Percentiles rank a stretch among this genome's conserved stretches.
Conservation (phyloP, 2,329 filamentous ascomycete species). For the Pseudogymnoascus sp. region DNA sequence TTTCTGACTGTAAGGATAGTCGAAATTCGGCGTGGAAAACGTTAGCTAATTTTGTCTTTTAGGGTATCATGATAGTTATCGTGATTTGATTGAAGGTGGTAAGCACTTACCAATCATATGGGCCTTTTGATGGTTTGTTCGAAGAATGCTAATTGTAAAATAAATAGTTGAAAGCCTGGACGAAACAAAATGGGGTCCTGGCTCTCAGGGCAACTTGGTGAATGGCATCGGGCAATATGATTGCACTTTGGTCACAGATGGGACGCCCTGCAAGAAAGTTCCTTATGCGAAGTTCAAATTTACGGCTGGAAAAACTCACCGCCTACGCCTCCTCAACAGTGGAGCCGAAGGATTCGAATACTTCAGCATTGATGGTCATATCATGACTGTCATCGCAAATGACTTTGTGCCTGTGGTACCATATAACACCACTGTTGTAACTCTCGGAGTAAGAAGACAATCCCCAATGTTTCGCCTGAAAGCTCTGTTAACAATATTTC, state of each 20-base stretch:
- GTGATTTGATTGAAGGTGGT: no score
- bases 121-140: no score
- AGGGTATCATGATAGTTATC: no score
- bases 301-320: slow-evolving; percentile 35
- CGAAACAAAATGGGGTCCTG: neutral
- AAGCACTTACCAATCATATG: no score
- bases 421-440: slow-evolving; percentile 37
- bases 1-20: neutral
- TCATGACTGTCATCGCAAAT: slow-evolving; percentile 58
- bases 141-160: no score
- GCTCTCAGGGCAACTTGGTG: slow-evolving; percentile 24
- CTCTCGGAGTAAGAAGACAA: slow-evolving; percentile 34
- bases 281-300: slow-evolving; percentile 29
- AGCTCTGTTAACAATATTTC: no score
- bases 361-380: slow-evolving; percentile 40
- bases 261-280: no score
- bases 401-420: slow-evolving; percentile 50
- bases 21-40: no score
- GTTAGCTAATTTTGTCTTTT: no score
- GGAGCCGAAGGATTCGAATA: slow-evolving; percentile 39
- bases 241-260: neutral
- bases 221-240: slow-evolving; percentile 28
- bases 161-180: no score
- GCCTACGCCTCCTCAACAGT: slow-evolving; percentile 40
- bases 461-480: no score